Evolutionary conservation across 1,284 basidiomycete genomes (phyloP), one percentile per base, ranked within the genome.

Genomic region (Ustilago loliicola): DNA sequence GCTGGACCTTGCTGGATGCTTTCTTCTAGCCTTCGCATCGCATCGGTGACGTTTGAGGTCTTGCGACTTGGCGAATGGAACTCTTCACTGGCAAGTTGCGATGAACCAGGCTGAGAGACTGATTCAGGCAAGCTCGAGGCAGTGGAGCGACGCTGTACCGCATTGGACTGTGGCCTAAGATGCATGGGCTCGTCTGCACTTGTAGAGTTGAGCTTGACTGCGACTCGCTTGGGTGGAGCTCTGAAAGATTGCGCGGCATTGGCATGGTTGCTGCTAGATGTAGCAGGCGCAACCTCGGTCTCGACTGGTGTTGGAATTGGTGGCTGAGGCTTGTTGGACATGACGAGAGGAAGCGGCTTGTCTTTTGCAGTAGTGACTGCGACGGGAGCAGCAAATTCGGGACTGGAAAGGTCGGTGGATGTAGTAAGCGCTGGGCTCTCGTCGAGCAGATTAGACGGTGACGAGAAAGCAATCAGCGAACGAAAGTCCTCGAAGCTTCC

Each of bases 401-500:
- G 73, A 3, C 52, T 76, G 9, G 73, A 71, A 23, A 64, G 42
- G 32, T 66, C 52, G 40, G 73, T 71, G 9, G 73, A 76, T 0
- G 58, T 48, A 36, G 73, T 71, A 42, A 67, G 45, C 3, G 73
- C 40, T 4, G 68, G 68, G 23, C 73, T 76, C 17, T 67, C 65
- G 29, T 71, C 64, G 17, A 66, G 45, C 13, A 66, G 54, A 42
- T 64, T 47, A n/a, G 56, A 27, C 3, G 70, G 45, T 3, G 70
- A 66, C 7, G 66, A 61, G 53, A 72, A 70, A 25, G 60, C 59
- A 15, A 77, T 64, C 15, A 72, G 25, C 15, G 70, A 69, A 2
- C 70, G 75, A 64, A 72, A 77, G 64, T 77, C 75, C 25, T 77
- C 70, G 47, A 72, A 64, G 45, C 71, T 67, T 32, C 61, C 68